phyloP scores from a whole-genome alignment of 1,139 yeast species.

The Hyphopichia burtonii region DNA sequence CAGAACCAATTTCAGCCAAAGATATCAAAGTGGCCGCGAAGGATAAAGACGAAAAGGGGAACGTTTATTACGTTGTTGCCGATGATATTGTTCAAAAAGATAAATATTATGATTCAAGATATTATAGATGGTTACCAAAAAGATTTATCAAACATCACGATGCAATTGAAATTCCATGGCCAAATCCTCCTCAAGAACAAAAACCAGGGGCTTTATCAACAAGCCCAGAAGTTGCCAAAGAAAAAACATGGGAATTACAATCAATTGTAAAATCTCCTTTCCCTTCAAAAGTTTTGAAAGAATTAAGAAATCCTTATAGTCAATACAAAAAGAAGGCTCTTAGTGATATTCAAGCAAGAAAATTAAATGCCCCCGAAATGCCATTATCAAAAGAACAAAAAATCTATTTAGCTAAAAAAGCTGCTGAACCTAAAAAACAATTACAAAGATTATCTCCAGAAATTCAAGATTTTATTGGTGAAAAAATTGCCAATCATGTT shows the following conservation, averaged over 20 bases:
- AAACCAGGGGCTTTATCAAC: slow-evolving; percentile 64
- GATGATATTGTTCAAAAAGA: slow-evolving; percentile 68
- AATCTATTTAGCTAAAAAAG: slow-evolving; percentile 60
- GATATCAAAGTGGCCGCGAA: slow-evolving; percentile 71
- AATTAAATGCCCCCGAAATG: slow-evolving; percentile 71
- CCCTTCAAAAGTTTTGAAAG: slow-evolving; percentile 63
- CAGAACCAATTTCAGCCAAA: slow-evolving; percentile 50
- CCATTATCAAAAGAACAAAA: slow-evolving; percentile 67
- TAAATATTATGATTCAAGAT: slow-evolving; percentile 69
- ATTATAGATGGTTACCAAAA: slow-evolving; percentile 71
- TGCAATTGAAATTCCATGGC: slow-evolving; percentile 83
- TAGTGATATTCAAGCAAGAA: slow-evolving; percentile 60
- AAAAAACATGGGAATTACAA: slow-evolving; percentile 73
- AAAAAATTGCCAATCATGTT: slow-evolving; percentile 58
- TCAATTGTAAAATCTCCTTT: slow-evolving; percentile 66
- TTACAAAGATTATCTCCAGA: slow-evolving; percentile 60
- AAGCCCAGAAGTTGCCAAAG: slow-evolving; percentile 56
- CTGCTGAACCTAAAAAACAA: slow-evolving; percentile 44
- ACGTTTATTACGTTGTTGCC: slow-evolving; percentile 67
- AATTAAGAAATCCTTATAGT: slow-evolving; percentile 74
- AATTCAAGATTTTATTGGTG: slow-evolving; percentile 68
- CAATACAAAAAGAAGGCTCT: slow-evolving; percentile 56
- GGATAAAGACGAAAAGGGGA: slow-evolving; percentile 61
- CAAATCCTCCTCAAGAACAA: slow-evolving; percentile 64
- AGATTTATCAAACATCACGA: slow-evolving; percentile 73